Base-by-base conservation (phyloP, 768 basidiomycete species). In the Phlegmacium glaucopus region DNA sequence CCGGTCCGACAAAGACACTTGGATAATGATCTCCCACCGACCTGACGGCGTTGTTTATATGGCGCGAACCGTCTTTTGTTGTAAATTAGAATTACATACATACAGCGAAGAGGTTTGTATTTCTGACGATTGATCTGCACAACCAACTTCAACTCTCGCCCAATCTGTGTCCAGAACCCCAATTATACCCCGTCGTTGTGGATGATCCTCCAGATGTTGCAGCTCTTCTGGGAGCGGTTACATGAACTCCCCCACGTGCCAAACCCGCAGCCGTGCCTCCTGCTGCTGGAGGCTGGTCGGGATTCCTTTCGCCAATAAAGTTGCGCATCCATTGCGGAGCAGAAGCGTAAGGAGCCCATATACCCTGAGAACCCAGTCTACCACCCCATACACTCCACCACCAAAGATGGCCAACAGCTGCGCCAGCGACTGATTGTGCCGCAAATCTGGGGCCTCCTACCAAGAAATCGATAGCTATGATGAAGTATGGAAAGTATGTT, bases 401-500 rank as follows among this genome's bases (percentile, higher is more conserved):
- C 87, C 89, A 93, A 8, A 79, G 61, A 60, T 94, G 90, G 0
- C 91, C 91, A 2, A 84, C 77, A 27, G 89, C 74, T 28, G 86
- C 76, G 7, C 92, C 92, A 0, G 83, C 82, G 40, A 90, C 61
- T 18, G 76, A 69, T 22, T 71, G 57, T 6, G 80, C 77, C 4
- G 83, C 86, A 3, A 75, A 78, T 1, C 49, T 32, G 0, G 82
- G 78, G 4, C 86, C 87, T 9, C 67, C 80, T 49, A 75, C 74
- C 57, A 93, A 60, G 39, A 87, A 61, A 63, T 94, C 92, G 57
- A 94, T 65, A 30, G 60, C 80, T 43, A 94, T 76, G 59, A 94
- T 74, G 32, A 79, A 72, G 60, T 84, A 91, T 1, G 92, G 88
- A 49, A 84, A 78, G 64, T 85, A 93, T 51, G 68, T 67, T 48